Evolutionary conservation across 2,329 filamentous ascomycete genomes (phyloP), one percentile per base, ranked within the genome.

Genomic region (Paecilomyces niveus): DNA sequence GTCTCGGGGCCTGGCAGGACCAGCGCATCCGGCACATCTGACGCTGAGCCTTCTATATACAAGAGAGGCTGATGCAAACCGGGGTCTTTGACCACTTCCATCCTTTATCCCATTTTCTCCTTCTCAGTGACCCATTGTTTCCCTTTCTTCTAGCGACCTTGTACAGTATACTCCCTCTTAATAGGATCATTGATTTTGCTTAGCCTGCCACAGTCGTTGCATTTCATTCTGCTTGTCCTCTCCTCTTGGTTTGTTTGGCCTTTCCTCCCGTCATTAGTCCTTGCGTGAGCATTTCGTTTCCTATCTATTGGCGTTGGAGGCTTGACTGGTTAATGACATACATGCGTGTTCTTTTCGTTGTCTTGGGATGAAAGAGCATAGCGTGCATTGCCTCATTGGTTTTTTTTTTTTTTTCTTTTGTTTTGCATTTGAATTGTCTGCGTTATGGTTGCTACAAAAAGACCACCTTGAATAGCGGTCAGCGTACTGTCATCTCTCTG

Each of bases 121-220:
- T 21, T 50, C 54, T 55, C 35, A 29, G 24, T 49, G 33, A 26
- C 31, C 33, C 26, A 55, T 45, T 55, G 24, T 55, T 31, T 39
- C 33, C n/a, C 3, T n/a, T 24, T 53, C 54, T 45, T 39, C 49
- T 35, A 45, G 15, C 39, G 39, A 45, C 15, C 39, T 45, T 60
- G 59, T 61, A 61, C 54, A 61, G 39, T 61, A 61, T 54, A 56
- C 35, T 18, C 9, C 39, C 15, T 45, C 39, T 21, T 45, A 45
- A 45, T 45, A 45, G 39, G 39, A 45, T 45, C 18, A 18, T 45
- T 45, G 15, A 45, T 45, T 54, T n/a, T 50, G 51, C 51, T 45
- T 33, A 32, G 52, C 56, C 54, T 54, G 18, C 26, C n/a, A 57
- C 33, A 45, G 39, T 59, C 52, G 54, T 58, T 58, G 59, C 59